Conservation (phyloP, 331 rosid genomes). For the Saraca asoca region DNA sequence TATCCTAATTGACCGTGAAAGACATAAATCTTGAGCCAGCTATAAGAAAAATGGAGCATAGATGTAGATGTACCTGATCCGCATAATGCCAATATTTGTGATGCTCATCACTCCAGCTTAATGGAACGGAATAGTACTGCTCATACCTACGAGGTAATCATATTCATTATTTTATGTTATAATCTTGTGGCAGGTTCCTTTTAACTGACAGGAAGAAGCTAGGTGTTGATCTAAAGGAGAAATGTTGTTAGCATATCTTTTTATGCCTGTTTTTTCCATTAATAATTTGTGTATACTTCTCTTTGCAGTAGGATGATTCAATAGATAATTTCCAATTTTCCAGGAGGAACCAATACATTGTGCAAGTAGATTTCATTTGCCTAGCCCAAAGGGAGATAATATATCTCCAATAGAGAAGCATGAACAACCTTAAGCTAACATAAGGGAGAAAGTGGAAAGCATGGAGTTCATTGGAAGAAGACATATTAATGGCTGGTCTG, state of each 20-base stretch:
- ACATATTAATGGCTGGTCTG: constrained; percentile 64
- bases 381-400: constrained; percentile 44
- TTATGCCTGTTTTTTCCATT: constrained; percentile 10
- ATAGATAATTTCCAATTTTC: constrained; percentile 41
- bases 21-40: constrained; percentile 34
- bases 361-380: constrained; percentile 38
- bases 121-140: constrained; percentile 64
- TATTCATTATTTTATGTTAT: constrained; percentile 25
- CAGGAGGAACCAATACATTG: constrained; percentile 26
- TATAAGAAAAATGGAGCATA: constrained; percentile 38
- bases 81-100: neutral
- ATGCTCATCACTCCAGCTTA: constrained; percentile 28
- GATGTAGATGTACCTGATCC: constrained; percentile 36
- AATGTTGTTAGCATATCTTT: constrained; percentile 25
- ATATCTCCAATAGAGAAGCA: constrained; percentile 52
- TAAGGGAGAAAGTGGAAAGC: constrained; percentile 53
- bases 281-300: constrained; percentile 9
- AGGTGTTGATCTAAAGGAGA: constrained; percentile 5
- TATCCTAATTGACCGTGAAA: constrained; percentile 43
- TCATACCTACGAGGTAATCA: constrained; percentile 57
- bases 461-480: constrained; percentile 83
- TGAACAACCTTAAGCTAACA: constrained; percentile 7
- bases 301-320: constrained; percentile 76
- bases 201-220: constrained; percentile 15
- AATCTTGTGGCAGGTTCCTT: constrained; percentile 26